Evolutionary conservation across 108 stramenopile species (phyloP).

Genomic region (Bacterosira constricta): DNA sequence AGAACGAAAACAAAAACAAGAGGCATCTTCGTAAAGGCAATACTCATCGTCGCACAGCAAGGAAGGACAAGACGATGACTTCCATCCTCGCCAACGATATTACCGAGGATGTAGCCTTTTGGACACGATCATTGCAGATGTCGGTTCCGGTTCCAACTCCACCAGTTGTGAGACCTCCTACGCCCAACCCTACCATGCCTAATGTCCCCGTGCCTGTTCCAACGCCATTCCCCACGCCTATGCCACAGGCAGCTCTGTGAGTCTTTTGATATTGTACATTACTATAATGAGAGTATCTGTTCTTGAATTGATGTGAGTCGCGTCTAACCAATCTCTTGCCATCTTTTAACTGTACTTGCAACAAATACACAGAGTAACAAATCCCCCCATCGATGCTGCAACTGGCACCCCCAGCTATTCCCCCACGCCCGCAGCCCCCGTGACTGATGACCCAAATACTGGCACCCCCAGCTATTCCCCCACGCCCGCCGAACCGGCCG

Average conservation of each 20-base stretch:
- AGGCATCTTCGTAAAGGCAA: no score
- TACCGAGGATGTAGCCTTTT: slow-evolving; percentile 9
- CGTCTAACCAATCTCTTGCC: no score
- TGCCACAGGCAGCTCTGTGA: no score
- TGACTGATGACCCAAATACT: background rate
- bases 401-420: background rate
- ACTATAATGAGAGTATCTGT: no score
- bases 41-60: no score
- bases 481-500: background rate
- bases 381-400: background rate
- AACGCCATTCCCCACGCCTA: no score
- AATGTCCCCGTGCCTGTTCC: no score
- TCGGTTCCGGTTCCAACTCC: background rate
- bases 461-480: background rate
- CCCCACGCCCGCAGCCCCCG: background rate
- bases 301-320: no score
- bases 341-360: no score
- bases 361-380: no score
- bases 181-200: background rate
- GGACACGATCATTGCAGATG: background rate
- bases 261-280: no score
- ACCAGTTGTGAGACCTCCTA: background rate
- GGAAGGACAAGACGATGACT: no score
- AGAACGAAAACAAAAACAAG: background rate
- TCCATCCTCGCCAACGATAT: background rate